Conservation (phyloP, 2,329 filamentous ascomycete species). For the Neofusicoccum kwambonambiense region DNA sequence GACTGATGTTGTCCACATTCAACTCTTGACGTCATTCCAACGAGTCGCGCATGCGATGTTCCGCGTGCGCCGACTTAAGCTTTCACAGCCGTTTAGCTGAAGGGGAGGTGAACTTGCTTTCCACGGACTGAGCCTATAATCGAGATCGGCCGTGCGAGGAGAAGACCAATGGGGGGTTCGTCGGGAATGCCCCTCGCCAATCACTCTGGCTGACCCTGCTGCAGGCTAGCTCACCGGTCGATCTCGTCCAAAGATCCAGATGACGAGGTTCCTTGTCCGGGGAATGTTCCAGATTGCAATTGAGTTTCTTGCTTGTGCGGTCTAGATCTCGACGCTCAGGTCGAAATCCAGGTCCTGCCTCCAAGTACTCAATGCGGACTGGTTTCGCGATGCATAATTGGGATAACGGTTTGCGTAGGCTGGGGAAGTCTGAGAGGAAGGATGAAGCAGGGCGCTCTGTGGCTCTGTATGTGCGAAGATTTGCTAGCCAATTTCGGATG, state of each 20-base stretch:
- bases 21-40: background rate
- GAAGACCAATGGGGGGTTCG: background rate
- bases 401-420: too few relatives aligned
- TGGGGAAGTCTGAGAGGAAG: too few relatives aligned
- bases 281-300: background rate
- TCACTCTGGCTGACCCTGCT: background rate
- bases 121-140: constrained; percentile 2
- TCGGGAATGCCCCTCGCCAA: background rate
- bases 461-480: too few relatives aligned
- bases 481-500: too few relatives aligned
- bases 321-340: too few relatives aligned
- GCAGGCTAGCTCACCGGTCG: background rate
- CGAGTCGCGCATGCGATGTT: background rate
- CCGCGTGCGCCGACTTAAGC: background rate
- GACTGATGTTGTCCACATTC: background rate
- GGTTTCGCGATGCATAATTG: too few relatives aligned
- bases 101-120: background rate
- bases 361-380: too few relatives aligned
- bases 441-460: too few relatives aligned
- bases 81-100: background rate
- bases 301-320: background rate
- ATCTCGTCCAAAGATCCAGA: background rate
- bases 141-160: background rate
- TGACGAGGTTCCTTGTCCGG: background rate
- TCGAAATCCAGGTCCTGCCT: too few relatives aligned